These are phyloP conservation scores for Aspergillus terreus DNA, from an alignment of 2,329 filamentous ascomycete genomes.

Conservation along the genomic window DNA sequence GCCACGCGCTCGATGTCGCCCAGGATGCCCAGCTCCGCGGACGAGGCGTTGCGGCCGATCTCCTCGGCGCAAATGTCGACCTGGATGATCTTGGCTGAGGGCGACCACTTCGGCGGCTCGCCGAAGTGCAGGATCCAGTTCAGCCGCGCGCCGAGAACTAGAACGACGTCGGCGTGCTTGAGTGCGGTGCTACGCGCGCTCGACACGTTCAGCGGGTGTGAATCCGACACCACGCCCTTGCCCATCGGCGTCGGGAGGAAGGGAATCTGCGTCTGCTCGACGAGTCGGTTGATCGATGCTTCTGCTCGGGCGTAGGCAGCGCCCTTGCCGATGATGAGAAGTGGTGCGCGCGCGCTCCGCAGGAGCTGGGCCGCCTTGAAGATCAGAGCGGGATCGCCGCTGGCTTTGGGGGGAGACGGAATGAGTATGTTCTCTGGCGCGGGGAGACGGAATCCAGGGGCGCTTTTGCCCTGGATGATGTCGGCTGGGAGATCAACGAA, in stretches of 20 bases:
- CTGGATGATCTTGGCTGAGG: conserved; percentile 51
- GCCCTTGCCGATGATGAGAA: conserved; percentile 55
- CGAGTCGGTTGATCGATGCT: conserved; percentile 40
- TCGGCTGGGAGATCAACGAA: conserved; percentile 57
- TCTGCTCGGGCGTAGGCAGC: conserved; percentile 54
- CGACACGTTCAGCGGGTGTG: conserved; percentile 50
- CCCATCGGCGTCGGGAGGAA: conserved; percentile 59
- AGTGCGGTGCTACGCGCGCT: conserved; percentile 53
- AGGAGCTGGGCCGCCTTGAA: conserved; percentile 43
- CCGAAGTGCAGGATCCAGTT: conserved; percentile 60
- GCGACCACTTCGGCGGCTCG: conserved; percentile 52
- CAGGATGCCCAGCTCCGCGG: conserved; percentile 47
- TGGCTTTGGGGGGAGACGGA: conserved; percentile 40
- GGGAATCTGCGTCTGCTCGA: conserved; percentile 48
- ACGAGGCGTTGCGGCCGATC: conserved; percentile 49
- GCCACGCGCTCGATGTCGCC: conserved; percentile 52
- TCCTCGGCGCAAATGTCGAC: conserved; percentile 54
- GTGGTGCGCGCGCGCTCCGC: conserved; percentile 46
- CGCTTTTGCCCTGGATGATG: conserved; percentile 45
- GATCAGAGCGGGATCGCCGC: conserved; percentile 44
- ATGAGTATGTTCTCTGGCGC: conserved; percentile 30
- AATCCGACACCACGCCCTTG: conserved; percentile 55
- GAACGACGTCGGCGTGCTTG: conserved; percentile 52
- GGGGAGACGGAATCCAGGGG: conserved; percentile 16
- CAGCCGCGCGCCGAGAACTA: conserved; percentile 52